Base-by-base conservation (phyloP, 345 rosid species). In the Acer campestre region DNA sequence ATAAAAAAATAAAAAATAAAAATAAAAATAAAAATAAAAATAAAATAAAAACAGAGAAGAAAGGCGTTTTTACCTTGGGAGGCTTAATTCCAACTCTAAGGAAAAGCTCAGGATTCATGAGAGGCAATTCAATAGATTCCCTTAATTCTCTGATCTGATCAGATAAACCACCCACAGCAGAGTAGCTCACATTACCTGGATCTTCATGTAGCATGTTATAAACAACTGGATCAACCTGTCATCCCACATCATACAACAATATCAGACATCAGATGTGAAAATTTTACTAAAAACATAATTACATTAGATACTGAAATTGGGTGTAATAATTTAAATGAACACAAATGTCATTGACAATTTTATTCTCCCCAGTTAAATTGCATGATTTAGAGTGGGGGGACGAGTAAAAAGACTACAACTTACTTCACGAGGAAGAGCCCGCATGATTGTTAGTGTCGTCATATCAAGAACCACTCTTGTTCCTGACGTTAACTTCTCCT, bases 81-180 rank as follows among this genome's bases (percentile, higher is more conserved):
- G 98, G 99, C 78, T 92, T 92, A 53, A 93, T 93, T 66, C 99
- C 98, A 22, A 95, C 96, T 82, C 98, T 83, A 29, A 92, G 80
- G 86, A 92, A 93, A 63, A 93, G 93, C 72, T 93, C 99, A 13
- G 97, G 99, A 81, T 93, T 93, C 95, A 90, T 91, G 38, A 95
- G 90, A 77, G 98, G 99, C 9, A 95, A 89, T 83, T 93, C 98
- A 78, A 93, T 92, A 68, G 97, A 92, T 80, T 93, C 98, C 81
- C 97, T 93, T 51, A 95, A 83, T 68, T 93, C 99, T 80, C 95
- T 87, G 72, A 95, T 95, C 89, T 95, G 99, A 85, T 94, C 97
- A 64, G 90, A 82, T 79, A 94, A 85, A n/a, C 98, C 98, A 44
- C 97, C 97, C 23, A 94, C 97, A 1, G 94, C 97, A 0, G 97